Evolutionary conservation across 2,329 filamentous ascomycete genomes (phyloP), one percentile per base, ranked within the genome.

Genomic region (Verticillium isaacii): DNA sequence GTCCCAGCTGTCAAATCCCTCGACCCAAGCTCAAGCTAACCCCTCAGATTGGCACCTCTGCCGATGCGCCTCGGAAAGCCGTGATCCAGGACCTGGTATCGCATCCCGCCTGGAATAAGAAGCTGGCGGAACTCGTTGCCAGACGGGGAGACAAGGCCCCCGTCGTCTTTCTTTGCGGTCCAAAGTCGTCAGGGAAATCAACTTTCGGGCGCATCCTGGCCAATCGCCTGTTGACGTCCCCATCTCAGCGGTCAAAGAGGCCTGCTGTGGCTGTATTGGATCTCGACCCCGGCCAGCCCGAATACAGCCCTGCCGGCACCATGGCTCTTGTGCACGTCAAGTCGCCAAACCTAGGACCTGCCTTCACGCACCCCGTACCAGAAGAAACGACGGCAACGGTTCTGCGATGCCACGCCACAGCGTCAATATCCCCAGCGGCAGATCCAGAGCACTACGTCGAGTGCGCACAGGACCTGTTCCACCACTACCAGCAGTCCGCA

Each of bases 251-350:
- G 11, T n/a, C 41, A 3, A 59, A 54, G 32, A 45, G 58, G 32
- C 29, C 41, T 32, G 58, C 58, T 25, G 29, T 89, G 32, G 82
- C 80, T 60, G 77, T 89, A n/a, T 80, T 95, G 7, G 91, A 66
- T 67, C 79, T 94, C 11, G 91, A 95, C 69, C 89, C 90, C 1
- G 89, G 88, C 0, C 90, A 93, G 68, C 89, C 91, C 2, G 91
- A 93, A 69, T 93, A 89, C 70, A 85, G 84, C 0, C 82, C 88
- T 1, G 84, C 88, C 0, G 90, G 91, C 0, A 86, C 89, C 15
- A 70, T 94, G 23, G 90, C 90, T 1, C 82, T 94, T 4, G 77
- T 88, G 15, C 79, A 84, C 32, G 74, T 93, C 12, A 78, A 77
- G 1, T 74, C 80, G 34, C 85, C 88, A 0, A 87, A 91, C 58